A percentile compares a stretch with the other conserved stretches of the same genome.
phyloP scores from a whole-genome alignment of 1,284 basidiomycete genomes.

The Schizophyllum commune region DNA sequence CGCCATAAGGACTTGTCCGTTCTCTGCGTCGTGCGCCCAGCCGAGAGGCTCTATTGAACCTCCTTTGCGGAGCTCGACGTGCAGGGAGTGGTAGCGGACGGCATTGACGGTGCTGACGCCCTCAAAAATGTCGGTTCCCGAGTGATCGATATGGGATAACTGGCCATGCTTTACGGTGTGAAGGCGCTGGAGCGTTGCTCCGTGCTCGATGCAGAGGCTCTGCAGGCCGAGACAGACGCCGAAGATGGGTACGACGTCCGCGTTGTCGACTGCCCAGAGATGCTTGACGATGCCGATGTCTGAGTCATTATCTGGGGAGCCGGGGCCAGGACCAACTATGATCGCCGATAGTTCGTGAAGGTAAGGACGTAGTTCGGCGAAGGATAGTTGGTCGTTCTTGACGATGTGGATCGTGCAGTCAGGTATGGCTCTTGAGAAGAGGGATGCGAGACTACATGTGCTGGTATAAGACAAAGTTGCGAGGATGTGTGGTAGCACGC shows the following conservation, averaged over 20 bases:
- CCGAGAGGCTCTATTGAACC: conserved; percentile 54
- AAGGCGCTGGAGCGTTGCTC: conserved; percentile 49
- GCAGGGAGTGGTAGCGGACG: conserved; percentile 82
- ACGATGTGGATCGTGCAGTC: conserved; percentile 56
- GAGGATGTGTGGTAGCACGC: conserved; percentile 20
- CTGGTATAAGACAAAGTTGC: conserved; percentile 3
- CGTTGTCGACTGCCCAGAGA: conserved; percentile 54
- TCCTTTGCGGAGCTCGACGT: conserved; percentile 38
- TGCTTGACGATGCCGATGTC: conserved; percentile 64
- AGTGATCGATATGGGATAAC: conserved; percentile 59
- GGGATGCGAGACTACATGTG: conserved; percentile 48
- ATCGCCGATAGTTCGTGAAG: conserved; percentile 59
- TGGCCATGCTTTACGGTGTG: conserved; percentile 77
- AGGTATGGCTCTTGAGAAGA: conserved; percentile 54
- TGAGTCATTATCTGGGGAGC: conserved; percentile 54
- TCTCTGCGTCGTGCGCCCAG: conserved; percentile 61
- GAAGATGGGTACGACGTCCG: conserved; percentile 62
- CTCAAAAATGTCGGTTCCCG: conserved; percentile 52
- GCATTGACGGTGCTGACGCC: conserved; percentile 55
- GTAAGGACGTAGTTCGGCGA: conserved; percentile 40
- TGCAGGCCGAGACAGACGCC: conserved; percentile 93
- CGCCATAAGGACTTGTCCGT: conserved; percentile 66
- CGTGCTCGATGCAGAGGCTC: conserved; percentile 76
- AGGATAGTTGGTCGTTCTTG: conserved; percentile 56
- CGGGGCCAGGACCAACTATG: conserved; percentile 75